Evolutionary conservation across 495 filamentous ascomycete genomes (phyloP).

Genomic region (Penicillium robsamsonii): DNA sequence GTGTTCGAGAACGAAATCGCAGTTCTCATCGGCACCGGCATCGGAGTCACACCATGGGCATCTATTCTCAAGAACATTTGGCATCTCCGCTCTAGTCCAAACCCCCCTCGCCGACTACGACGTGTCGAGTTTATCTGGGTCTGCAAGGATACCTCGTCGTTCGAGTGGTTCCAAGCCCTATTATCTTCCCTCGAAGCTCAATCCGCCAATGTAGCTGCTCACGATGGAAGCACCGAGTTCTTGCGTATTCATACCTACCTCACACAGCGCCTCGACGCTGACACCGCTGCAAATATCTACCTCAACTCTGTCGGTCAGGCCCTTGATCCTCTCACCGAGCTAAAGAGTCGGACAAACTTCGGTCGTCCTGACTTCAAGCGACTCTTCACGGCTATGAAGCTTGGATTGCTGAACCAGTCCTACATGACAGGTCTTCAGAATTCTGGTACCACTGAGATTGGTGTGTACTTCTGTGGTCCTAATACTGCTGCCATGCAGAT

Average conservation of each 20-base stretch:
- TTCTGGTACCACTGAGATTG: constrained; percentile 74
- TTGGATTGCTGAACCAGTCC: constrained; percentile 78
- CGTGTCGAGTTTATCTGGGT: constrained; percentile 99
- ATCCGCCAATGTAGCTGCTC: constrained; percentile 62
- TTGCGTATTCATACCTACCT: constrained; percentile 97
- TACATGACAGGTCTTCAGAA: constrained; percentile 79
- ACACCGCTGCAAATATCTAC: constrained; percentile 94
- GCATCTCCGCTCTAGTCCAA: constrained; percentile 83
- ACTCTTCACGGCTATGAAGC: constrained; percentile 80
- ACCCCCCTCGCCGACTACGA: constrained; percentile 81
- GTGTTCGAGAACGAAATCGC: constrained; percentile 98
- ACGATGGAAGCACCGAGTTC: constrained; percentile 76
- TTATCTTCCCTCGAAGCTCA: constrained; percentile 90
- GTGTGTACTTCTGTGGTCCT: constrained; percentile 97
- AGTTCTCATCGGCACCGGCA: constrained; percentile 93
- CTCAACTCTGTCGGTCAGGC: constrained; percentile 87
- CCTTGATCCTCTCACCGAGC: constrained; percentile 87
- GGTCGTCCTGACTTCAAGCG: constrained; percentile 86
- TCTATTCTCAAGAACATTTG: constrained; percentile 98
- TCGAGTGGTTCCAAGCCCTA: constrained; percentile 98
- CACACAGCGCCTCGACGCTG: constrained; percentile 85
- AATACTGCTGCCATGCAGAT: constrained; percentile 81
- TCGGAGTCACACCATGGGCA: constrained; percentile 97
- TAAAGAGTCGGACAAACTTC: constrained; percentile 89
- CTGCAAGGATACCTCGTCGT: constrained; percentile 91